Base-by-base conservation (phyloP, 1,284 basidiomycete genomes). In the Tilletia indica region DNA sequence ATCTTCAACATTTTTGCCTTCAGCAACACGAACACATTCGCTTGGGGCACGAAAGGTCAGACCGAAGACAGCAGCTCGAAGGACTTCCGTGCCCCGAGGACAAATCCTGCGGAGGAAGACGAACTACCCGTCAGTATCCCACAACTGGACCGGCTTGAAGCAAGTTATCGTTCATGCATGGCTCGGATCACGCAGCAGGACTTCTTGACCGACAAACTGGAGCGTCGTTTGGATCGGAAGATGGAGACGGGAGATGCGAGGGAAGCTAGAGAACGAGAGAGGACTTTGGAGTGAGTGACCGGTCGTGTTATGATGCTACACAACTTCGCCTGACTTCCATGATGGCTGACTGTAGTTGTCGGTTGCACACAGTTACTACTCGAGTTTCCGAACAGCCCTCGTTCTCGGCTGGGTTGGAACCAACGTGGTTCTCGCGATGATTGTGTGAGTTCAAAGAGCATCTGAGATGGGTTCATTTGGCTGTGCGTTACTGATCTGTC, bases 1-100 rank as follows among this genome's bases (percentile, higher is more conserved):
- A 67, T 67, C 16, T 67, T 67, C 66, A 67, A 67, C 66, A 67
- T 49, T 19, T 67, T 67, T 45, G 66, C 66, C 21, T 67, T 67
- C 47, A 47, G 66, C 47, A 67, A 67, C 66, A 67, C 66, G 0
- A 67, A 67, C 45, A 49, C 42, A 39, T 67, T 67, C 25, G 8
- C 66, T 6, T 67, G 66, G 66, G 66, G 66, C 21, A 67, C 66
- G 14, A 67, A 67, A 45, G 66, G 66, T 21, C 31, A 36, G 31
- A 64, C 61, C 12, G 61, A 64, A n/a, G 61, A 64, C 34, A 64
- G 36, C 34, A 64, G 34, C 36, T 38, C 61, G 12, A 64, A 64
- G n/a, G 61, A 64, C n/a, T 64, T 64, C 61, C 36, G 36, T n/a
- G 61, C 61, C 3, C 31, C 61, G 3, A 25, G 61, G 34, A 12